These are phyloP conservation scores for Grigorovia transvaalensis DNA, from an alignment of 805 yeast species.

Conservation along the genomic window DNA sequence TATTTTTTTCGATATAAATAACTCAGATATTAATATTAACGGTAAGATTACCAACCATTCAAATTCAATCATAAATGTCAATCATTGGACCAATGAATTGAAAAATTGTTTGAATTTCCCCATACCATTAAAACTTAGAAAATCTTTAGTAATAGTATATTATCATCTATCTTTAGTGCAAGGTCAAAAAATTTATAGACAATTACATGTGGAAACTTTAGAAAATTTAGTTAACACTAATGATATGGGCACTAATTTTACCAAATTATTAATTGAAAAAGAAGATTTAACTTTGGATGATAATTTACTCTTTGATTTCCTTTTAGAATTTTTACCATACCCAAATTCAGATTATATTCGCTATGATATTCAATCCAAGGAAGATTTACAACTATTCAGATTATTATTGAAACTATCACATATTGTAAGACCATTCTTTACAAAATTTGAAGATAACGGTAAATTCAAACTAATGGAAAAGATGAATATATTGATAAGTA, in stretches of 20 bases:
- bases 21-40: slow-evolving; percentile 32
- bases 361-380: slow-evolving; percentile 22
- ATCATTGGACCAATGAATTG: slow-evolving; percentile 82
- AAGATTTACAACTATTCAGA: slow-evolving; percentile 41
- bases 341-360: slow-evolving; percentile 40
- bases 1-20: slow-evolving; percentile 27
- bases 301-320: slow-evolving; percentile 22
- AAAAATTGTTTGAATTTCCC: slow-evolving; percentile 60
- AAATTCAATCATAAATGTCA: slow-evolving; percentile 62
- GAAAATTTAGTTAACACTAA: slow-evolving; percentile 38
- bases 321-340: slow-evolving; percentile 32
- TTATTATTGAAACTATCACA: slow-evolving; percentile 44
- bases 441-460: slow-evolving; percentile 22
- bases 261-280: slow-evolving; percentile 19
- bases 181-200: slow-evolving; percentile 56
- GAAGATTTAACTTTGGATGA: slow-evolving; percentile 30
- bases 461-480: slow-evolving; percentile 32
- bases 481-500: slow-evolving; percentile 40
- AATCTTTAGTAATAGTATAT: slow-evolving; percentile 55
- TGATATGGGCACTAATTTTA: slow-evolving; percentile 26
- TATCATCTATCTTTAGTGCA: slow-evolving; percentile 61
- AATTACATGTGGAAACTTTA: slow-evolving; percentile 53
- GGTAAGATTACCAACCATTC: slow-evolving; percentile 53
- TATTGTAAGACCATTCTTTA: slow-evolving; percentile 45
- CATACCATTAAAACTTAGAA: slow-evolving; percentile 57